Conservation (phyloP, 176 grass and related monocot species). For the Cocos nucifera region DNA sequence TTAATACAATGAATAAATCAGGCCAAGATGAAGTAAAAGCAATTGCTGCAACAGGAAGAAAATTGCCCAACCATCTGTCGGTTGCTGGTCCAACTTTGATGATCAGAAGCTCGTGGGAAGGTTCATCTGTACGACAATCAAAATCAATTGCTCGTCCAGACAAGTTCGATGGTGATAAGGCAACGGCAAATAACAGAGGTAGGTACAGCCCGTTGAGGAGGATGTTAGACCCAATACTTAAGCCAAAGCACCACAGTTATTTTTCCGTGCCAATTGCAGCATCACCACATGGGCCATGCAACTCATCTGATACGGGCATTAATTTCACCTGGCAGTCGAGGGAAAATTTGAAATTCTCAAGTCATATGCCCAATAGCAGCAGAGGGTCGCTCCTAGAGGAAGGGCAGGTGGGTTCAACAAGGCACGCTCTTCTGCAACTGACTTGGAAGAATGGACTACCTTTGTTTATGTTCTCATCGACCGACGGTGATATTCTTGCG, state of each 20-base stretch:
- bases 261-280: conserved; percentile 27
- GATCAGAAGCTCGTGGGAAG: conserved; percentile 44
- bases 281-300: conserved; percentile 29
- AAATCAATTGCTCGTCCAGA: conserved; percentile 20
- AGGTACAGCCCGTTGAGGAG: conserved; percentile 84
- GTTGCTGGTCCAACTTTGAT: conserved; percentile 32
- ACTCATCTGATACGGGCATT: conserved; percentile 39
- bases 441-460: conserved; percentile 78
- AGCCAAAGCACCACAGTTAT: conserved; percentile 34
- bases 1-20: conserved; percentile 8
- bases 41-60: conserved; percentile 21
- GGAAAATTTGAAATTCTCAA: conserved; percentile 19
- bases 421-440: conserved; percentile 74
- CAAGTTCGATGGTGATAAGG: conserved; percentile 42
- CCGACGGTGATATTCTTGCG: conserved; percentile 66
- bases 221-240: conserved; percentile 85
- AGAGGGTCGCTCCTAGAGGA: conserved; percentile 34
- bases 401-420: conserved; percentile 33
- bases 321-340: conserved; percentile 25
- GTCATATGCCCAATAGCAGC: conserved; percentile 25
- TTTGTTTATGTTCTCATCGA: conserved; percentile 83
- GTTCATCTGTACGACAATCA: conserved; percentile 17
- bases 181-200: conserved; percentile 42
- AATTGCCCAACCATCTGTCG: conserved; percentile 17
- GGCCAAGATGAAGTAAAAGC: conserved; percentile 24